Percentiles rank a stretch among this genome's conserved stretches.
Conservation (phyloP, 2,329 filamentous ascomycete species). For the Plenodomus tracheiphilus region DNA sequence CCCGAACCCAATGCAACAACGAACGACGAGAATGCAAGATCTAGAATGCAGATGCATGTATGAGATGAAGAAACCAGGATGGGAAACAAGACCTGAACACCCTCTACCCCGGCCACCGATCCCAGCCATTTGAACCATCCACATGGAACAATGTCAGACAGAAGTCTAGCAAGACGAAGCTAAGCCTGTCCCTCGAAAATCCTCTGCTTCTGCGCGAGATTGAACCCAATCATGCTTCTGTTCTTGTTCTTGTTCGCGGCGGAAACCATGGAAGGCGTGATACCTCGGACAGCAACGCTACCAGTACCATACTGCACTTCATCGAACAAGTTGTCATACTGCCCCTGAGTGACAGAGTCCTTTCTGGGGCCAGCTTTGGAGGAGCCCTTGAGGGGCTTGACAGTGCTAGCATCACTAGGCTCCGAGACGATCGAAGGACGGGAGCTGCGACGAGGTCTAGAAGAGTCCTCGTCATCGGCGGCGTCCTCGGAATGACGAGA, state of each 20-base stretch:
- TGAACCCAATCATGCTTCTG: constrained; percentile 42
- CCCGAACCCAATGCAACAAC: constrained; percentile 1
- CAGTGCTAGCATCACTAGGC: constrained; percentile 40
- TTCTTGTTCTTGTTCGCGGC: constrained; percentile 37
- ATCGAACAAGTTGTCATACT: constrained; percentile 35
- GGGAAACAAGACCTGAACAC: not conserved
- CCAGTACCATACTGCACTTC: constrained; percentile 34
- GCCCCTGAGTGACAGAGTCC: constrained; percentile 34
- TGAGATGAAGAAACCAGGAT: not conserved
- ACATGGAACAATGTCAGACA: not conserved
- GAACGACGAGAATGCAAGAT: not conserved
- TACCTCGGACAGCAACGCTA: constrained; percentile 41
- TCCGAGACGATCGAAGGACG: constrained; percentile 33
- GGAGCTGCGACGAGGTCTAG: constrained; percentile 19
- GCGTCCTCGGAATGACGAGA: constrained; percentile 22
- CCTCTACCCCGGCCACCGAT: not conserved
- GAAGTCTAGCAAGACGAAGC: not conserved
- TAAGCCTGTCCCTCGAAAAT: constrained; percentile 25
- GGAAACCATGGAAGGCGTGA: constrained; percentile 44
- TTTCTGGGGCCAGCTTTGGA: constrained; percentile 25
- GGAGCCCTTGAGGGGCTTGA: constrained; percentile 29
- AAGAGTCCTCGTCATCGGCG: constrained; percentile 20
- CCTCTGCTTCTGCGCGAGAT: constrained; percentile 36
- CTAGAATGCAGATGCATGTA: not conserved
- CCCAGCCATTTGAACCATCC: not conserved